These are phyloP conservation scores for Malus asiatica DNA, from an alignment of 306 rosid species.

Conservation along the genomic window DNA sequence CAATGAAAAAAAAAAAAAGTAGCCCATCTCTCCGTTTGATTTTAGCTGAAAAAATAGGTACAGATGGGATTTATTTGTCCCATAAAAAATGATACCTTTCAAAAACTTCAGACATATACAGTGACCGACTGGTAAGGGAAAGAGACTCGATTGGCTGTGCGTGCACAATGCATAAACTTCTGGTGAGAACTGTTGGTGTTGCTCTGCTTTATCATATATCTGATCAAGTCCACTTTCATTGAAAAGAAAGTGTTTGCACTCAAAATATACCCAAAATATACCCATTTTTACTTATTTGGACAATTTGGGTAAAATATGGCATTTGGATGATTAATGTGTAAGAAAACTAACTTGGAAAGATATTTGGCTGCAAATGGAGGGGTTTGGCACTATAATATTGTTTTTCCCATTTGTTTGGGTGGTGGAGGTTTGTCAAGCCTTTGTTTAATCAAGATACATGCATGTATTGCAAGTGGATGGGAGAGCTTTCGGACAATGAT, in stretches of 20 bases:
- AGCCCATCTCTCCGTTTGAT: not conserved
- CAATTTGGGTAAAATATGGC: no score
- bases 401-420: no score
- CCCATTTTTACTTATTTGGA: no score
- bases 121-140: not conserved
- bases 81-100: not conserved
- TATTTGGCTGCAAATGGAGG: no score
- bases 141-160: not conserved
- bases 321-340: no score
- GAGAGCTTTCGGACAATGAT: no score
- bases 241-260: not conserved
- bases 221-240: not conserved
- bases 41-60: not conserved
- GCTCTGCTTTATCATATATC: not conserved
- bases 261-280: no score
- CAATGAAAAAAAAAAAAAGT: not conserved
- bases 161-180: not conserved
- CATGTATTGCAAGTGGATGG: no score
- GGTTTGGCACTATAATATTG: no score
- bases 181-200: slow-evolving; percentile 1
- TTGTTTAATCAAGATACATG: no score
- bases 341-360: no score
- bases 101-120: not conserved
- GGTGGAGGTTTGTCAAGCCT: no score
- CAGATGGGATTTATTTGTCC: not conserved